Percentiles rank a stretch among this genome's conserved stretches.
Evolutionary conservation across 2,329 filamentous ascomycete species (phyloP).

Genomic region (Podosphaera fusca): DNA sequence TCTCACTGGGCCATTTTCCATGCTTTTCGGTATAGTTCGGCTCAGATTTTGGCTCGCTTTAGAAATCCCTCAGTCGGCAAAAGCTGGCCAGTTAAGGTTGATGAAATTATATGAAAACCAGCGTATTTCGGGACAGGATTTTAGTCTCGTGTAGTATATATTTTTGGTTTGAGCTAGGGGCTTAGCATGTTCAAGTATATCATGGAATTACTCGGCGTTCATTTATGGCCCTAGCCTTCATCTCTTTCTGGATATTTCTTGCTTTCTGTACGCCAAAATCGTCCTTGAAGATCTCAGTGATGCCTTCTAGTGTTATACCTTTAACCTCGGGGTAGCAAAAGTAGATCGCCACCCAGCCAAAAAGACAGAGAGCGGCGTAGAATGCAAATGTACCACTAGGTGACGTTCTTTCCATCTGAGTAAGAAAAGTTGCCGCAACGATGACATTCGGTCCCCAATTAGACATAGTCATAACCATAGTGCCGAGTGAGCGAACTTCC

Average conservation of each 20-base stretch:
- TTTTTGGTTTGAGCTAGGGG: too few relatives aligned
- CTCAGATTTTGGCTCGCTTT: too few relatives aligned
- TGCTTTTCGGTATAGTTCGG: too few relatives aligned
- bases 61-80: too few relatives aligned
- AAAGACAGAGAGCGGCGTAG: constrained; percentile 25
- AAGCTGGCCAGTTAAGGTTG: too few relatives aligned
- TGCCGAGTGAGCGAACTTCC: constrained; percentile 36
- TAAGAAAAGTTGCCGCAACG: constrained; percentile 34
- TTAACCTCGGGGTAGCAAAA: constrained; percentile 31
- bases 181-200: too few relatives aligned
- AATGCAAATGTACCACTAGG: constrained; percentile 28
- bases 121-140: too few relatives aligned
- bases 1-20: too few relatives aligned
- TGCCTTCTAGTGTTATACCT: constrained; percentile 28
- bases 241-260: constrained; percentile 15
- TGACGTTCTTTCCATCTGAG: constrained; percentile 34
- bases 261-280: constrained; percentile 24
- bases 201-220: too few relatives aligned
- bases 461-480: constrained; percentile 35
- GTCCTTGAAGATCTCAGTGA: constrained; percentile 23
- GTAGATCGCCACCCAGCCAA: constrained; percentile 23
- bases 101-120: too few relatives aligned
- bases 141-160: too few relatives aligned
- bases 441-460: constrained; percentile 29
- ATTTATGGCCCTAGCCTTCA: background rate